Conservation (phyloP, 2,329 filamentous ascomycete genomes). For the Eurotiales sp. region DNA sequence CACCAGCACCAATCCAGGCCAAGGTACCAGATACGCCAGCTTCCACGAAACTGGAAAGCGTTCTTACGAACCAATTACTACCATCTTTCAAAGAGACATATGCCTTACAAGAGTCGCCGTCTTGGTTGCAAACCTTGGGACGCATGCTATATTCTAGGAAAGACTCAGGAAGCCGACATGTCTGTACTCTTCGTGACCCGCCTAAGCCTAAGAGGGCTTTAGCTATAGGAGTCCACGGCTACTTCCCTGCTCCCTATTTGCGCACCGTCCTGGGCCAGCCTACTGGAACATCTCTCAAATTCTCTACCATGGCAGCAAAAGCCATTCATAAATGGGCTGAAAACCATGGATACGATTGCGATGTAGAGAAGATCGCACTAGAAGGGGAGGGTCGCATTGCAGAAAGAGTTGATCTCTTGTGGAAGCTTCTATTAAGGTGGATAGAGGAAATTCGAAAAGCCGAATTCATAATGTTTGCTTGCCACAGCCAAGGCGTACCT, state of each 20-base stretch:
- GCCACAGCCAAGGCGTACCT: constrained; percentile 92
- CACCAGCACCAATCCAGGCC: constrained; percentile 19
- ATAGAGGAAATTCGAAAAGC: constrained; percentile 83
- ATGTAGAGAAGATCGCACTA: constrained; percentile 89
- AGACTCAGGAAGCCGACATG: constrained; percentile 62
- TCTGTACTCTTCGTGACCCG: constrained; percentile 65
- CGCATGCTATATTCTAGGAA: constrained; percentile 48
- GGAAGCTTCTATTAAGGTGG: constrained; percentile 93
- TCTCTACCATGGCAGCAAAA: constrained; percentile 80
- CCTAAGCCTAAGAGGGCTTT: constrained; percentile 79
- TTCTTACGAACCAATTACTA: constrained; percentile 46
- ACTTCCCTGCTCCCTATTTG: constrained; percentile 82
- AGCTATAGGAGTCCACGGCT: constrained; percentile 90
- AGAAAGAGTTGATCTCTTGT: constrained; percentile 85
- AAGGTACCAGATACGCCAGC: constrained; percentile 28
- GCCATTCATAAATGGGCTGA: constrained; percentile 82
- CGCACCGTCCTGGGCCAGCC: constrained; percentile 92
- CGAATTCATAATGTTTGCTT: constrained; percentile 87
- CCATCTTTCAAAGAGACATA: constrained; percentile 48
- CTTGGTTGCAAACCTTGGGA: constrained; percentile 58
- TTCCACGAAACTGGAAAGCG: constrained; percentile 33
- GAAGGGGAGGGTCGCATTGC: constrained; percentile 92
- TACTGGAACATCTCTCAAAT: constrained; percentile 90
- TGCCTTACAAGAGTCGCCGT: constrained; percentile 48
- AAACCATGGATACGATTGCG: constrained; percentile 66